These are phyloP conservation scores for Gloeopeniophorella convolvens DNA, from an alignment of 768 basidiomycete species.

Conservation along the genomic window DNA sequence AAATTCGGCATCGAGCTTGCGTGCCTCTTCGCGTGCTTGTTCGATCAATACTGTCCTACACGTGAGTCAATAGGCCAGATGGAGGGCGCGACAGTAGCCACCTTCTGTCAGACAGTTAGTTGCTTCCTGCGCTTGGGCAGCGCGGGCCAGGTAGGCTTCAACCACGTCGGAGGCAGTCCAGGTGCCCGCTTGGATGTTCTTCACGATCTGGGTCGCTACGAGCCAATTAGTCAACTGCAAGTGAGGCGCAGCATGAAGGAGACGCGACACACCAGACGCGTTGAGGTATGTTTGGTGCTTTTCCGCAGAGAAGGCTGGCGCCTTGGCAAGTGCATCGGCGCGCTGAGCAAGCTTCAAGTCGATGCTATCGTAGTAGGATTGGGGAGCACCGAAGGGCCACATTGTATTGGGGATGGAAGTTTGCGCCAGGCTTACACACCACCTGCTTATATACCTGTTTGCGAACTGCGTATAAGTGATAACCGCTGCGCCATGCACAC, in stretches of 20 bases:
- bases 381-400: background rate
- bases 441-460: no score
- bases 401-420: no score
- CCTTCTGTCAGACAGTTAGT: slow-evolving; percentile 83
- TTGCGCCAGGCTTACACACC: no score
- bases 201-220: slow-evolving; percentile 40
- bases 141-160: slow-evolving; percentile 40
- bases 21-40: slow-evolving; percentile 56
- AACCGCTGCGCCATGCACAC: no score
- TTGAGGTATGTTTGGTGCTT: slow-evolving; percentile 26
- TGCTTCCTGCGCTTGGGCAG: slow-evolving; percentile 48
- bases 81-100: no score
- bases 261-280: slow-evolving; percentile 57
- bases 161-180: slow-evolving; percentile 45
- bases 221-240: background rate
- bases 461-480: no score
- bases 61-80: background rate
- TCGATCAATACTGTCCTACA: slow-evolving; percentile 57
- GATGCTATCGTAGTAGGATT: slow-evolving; percentile 2
- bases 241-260: background rate
- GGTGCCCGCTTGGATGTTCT: slow-evolving; percentile 31
- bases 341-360: slow-evolving; percentile 20
- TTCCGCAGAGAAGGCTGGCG: slow-evolving; percentile 5
- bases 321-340: slow-evolving; percentile 20
- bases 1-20: slow-evolving; percentile 60